A percentile compares a stretch with the other conserved stretches of the same genome.
Evolutionary conservation across 768 basidiomycete species (phyloP).

Genomic region (Amanita fuliginea): DNA sequence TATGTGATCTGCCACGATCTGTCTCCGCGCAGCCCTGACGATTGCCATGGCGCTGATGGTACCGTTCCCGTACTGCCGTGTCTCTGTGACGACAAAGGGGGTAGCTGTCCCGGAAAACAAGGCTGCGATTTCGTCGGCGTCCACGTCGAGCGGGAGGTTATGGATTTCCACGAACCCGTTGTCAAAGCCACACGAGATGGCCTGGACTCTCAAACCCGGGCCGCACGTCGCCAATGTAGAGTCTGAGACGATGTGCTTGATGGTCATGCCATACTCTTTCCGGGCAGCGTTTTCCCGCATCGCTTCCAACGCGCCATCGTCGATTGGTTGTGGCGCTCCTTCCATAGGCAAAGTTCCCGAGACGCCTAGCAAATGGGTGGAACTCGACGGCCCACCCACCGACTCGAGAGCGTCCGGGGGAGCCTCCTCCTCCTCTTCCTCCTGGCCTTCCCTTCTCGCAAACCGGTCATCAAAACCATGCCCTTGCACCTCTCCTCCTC

Average conservation of each 20-base stretch:
- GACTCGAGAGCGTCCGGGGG: not conserved
- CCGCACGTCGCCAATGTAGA: slow-evolving; percentile 13
- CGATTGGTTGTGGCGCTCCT: not conserved
- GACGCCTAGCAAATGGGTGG: no score
- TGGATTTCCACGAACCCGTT: slow-evolving; percentile 8
- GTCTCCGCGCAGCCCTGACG: not conserved
- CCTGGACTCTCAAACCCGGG: slow-evolving; percentile 10
- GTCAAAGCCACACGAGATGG: slow-evolving; percentile 11
- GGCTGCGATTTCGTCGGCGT: slow-evolving; percentile 5
- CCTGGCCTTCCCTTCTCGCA: no score
- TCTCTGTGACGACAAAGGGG: slow-evolving; percentile 12
- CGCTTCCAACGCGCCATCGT: not conserved
- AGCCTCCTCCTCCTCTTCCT: not conserved
- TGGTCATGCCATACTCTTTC: not conserved
- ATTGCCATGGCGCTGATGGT: not conserved
- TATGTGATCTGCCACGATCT: not conserved
- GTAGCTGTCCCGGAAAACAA: slow-evolving; percentile 7
- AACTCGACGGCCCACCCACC: not conserved
- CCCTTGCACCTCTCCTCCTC: no score
- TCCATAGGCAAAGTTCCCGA: not conserved
- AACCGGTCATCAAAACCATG: no score
- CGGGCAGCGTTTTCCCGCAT: not conserved
- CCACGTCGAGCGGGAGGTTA: slow-evolving; percentile 9
- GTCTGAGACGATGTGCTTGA: not conserved
- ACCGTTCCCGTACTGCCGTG: slow-evolving; percentile 6